Evolutionary conservation across 169 alveolate species (phyloP).

Genomic region (Plasmodium adleri): DNA sequence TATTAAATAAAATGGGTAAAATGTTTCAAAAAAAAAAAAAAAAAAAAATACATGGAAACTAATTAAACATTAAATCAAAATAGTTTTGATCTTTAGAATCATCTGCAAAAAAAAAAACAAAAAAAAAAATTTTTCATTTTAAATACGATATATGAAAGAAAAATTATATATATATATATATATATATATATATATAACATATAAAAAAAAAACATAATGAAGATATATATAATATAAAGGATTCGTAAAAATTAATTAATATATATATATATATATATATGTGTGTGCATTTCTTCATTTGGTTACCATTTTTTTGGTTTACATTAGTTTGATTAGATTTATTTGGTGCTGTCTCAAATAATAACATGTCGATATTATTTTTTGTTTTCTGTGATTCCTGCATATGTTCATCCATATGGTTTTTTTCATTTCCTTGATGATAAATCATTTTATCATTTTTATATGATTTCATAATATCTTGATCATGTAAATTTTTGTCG

Average conservation of each 20-base stretch:
- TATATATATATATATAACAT: background rate
- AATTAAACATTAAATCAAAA: constrained; percentile 43
- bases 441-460: constrained; percentile 21
- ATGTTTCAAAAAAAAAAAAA: background rate
- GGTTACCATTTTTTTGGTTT: constrained; percentile 32
- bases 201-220: background rate
- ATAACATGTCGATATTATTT: constrained; percentile 48
- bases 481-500: constrained; percentile 9
- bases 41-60: background rate
- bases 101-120: constrained; percentile 22
- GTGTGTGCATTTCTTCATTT: background rate
- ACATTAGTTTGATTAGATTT: constrained; percentile 18
- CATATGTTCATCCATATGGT: background rate
- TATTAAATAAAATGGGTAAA: no score
- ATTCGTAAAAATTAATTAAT: background rate
- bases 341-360: constrained; percentile 62
- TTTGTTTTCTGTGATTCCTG: constrained; percentile 15
- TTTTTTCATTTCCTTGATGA: constrained; percentile 15
- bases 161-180: background rate
- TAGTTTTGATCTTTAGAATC: constrained; percentile 31
- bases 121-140: background rate
- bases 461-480: background rate
- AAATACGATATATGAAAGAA: background rate
- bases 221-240: background rate
- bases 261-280: background rate